phyloP scores from a whole-genome alignment of 2,329 filamentous ascomycete species.

The Colletotrichum liriopes region DNA sequence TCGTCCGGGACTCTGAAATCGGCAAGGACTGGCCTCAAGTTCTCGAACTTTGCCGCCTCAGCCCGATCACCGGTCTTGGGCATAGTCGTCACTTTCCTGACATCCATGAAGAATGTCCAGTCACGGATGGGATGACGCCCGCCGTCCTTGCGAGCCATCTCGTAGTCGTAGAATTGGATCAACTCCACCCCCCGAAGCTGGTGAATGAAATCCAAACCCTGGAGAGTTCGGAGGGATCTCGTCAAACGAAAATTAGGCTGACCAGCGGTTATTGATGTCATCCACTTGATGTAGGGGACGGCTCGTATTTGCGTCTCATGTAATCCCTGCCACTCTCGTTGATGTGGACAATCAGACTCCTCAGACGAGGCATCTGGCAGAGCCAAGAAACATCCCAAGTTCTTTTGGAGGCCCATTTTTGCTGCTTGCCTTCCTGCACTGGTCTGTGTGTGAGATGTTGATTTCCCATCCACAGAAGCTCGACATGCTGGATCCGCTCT shows the following conservation, averaged over 20 bases:
- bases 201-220: slow-evolving; percentile 62
- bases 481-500: slow-evolving; percentile 61
- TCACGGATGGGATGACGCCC: slow-evolving; percentile 48
- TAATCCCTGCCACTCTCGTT: slow-evolving; percentile 52
- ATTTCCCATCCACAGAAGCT: slow-evolving; percentile 60
- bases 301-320: slow-evolving; percentile 58
- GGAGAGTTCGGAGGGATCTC: slow-evolving; percentile 57
- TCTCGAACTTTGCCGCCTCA: slow-evolving; percentile 45
- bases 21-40: slow-evolving; percentile 43
- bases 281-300: slow-evolving; percentile 42
- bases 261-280: slow-evolving; percentile 48
- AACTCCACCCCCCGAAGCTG: slow-evolving; percentile 60
- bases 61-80: slow-evolving; percentile 44
- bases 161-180: slow-evolving; percentile 60
- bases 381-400: slow-evolving; percentile 56
- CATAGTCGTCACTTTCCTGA: slow-evolving; percentile 47
- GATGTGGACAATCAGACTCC: slow-evolving; percentile 58
- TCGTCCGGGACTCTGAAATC: not conserved
- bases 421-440: slow-evolving; percentile 8
- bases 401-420: slow-evolving; percentile 55
- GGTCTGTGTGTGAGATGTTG: slow-evolving; percentile 49
- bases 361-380: slow-evolving; percentile 54
- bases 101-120: slow-evolving; percentile 52
- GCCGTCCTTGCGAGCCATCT: slow-evolving; percentile 40
- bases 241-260: slow-evolving; percentile 59